Evolutionary conservation across 345 rosid species (phyloP).

Genomic region (Physaria fendleri): DNA sequence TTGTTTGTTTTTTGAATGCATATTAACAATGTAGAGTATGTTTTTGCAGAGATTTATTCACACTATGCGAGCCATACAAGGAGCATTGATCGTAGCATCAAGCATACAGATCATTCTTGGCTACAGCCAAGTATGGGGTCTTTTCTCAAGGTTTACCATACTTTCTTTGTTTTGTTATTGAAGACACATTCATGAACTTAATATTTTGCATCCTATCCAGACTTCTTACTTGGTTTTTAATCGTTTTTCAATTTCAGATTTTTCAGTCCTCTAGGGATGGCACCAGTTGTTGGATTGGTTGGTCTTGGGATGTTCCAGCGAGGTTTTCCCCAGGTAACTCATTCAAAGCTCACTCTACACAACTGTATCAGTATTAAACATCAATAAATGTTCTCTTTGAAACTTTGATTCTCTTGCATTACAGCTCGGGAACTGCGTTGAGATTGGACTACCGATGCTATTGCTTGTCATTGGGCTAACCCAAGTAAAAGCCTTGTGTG

Average conservation of each 20-base stretch:
- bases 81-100: constrained; percentile 83
- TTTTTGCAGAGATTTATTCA: constrained; percentile 85
- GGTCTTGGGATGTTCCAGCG: constrained; percentile 88
- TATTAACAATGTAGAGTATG: background rate
- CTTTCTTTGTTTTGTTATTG: background rate
- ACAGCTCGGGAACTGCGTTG: constrained; percentile 89
- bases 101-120: constrained; percentile 86
- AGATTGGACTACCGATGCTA: constrained; percentile 92
- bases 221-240: background rate
- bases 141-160: constrained; percentile 61
- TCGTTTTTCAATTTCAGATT: constrained; percentile 33
- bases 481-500: constrained; percentile 44
- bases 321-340: constrained; percentile 76
- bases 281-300: constrained; percentile 87
- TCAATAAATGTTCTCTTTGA: background rate
- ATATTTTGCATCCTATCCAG: background rate
- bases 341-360: background rate
- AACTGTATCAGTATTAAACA: background rate
- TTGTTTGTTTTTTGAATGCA: background rate
- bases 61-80: constrained; percentile 88
- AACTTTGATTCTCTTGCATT: constrained; percentile 6
- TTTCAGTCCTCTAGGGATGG: constrained; percentile 82
- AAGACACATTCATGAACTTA: background rate
- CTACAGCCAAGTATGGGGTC: constrained; percentile 88
- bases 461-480: constrained; percentile 64